phyloP scores from a whole-genome alignment of 2,329 filamentous ascomycete species.

The Emmonsiellopsis sp. region DNA sequence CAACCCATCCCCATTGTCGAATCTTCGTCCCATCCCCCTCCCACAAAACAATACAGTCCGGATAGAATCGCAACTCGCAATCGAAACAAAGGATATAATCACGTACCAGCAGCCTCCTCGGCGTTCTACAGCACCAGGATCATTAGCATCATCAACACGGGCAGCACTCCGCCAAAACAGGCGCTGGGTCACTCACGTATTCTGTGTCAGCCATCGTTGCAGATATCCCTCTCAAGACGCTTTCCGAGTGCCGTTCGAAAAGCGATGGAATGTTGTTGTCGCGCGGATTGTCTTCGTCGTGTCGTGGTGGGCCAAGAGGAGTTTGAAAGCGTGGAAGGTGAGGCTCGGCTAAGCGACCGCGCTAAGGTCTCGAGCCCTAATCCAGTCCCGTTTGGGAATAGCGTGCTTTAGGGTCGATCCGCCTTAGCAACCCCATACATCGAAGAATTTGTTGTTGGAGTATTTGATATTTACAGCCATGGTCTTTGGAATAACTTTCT shows the following conservation, averaged over 20 bases:
- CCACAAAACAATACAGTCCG: neutral
- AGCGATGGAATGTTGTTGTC: conserved; percentile 24
- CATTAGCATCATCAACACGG: conserved; percentile 24
- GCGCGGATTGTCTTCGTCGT: neutral
- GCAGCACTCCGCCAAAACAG: conserved; percentile 11
- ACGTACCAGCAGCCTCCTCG: conserved; percentile 81
- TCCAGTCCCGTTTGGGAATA: conserved; percentile 9
- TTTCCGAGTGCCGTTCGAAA: conserved; percentile 38
- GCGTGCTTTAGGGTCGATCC: neutral
- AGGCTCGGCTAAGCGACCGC: conserved; percentile 34
- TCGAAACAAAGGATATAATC: conserved; percentile 15
- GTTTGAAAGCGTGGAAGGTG: conserved; percentile 25
- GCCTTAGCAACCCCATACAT: neutral
- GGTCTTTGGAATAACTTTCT: too few relatives aligned
- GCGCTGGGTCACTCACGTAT: conserved; percentile 58
- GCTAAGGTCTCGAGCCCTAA: conserved; percentile 33
- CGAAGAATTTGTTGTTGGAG: too few relatives aligned
- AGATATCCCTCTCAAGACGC: conserved; percentile 37
- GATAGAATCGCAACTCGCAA: conserved; percentile 3
- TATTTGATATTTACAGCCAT: too few relatives aligned
- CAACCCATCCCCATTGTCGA: neutral
- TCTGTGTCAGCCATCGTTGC: conserved; percentile 79
- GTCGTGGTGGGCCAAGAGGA: conserved; percentile 7
- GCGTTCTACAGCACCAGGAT: conserved; percentile 58
- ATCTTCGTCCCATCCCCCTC: neutral